Percentiles rank a stretch among this genome's conserved stretches.
Evolutionary conservation across 352 stramenopile genomes (phyloP).

Genomic region (Pythium scleroteichum): DNA sequence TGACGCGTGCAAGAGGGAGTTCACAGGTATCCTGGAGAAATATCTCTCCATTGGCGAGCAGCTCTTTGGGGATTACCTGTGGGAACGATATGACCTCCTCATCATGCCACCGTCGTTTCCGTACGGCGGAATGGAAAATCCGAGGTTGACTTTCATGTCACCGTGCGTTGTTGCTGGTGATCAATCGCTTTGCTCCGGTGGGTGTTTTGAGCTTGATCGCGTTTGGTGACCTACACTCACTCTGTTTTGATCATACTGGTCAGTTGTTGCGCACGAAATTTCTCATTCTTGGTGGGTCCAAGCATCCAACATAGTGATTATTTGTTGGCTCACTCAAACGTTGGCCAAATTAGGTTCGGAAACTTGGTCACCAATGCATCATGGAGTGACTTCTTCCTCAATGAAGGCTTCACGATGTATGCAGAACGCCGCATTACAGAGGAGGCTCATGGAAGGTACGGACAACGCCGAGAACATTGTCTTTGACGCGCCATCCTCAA

Average conservation of each 20-base stretch:
- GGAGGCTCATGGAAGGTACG: slow-evolving; percentile 63
- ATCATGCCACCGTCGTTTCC: slow-evolving; percentile 89
- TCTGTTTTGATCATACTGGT: too few relatives aligned
- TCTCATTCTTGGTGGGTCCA: slow-evolving; percentile 69
- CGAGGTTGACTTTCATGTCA: slow-evolving; percentile 86
- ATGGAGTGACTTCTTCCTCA: slow-evolving; percentile 89
- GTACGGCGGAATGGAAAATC: slow-evolving; percentile 99
- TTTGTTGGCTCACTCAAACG: neutral
- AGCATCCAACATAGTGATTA: neutral
- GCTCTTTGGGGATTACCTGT: slow-evolving; percentile 83
- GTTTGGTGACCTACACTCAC: neutral
- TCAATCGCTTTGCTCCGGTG: slow-evolving; percentile 73
- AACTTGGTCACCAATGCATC: slow-evolving; percentile 84
- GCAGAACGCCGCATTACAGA: slow-evolving; percentile 72
- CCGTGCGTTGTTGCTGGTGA: slow-evolving; percentile 77
- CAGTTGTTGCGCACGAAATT: slow-evolving; percentile 81
- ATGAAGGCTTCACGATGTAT: slow-evolving; percentile 90
- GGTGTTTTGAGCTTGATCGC: neutral
- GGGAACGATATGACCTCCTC: slow-evolving; percentile 84
- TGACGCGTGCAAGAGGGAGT: slow-evolving; percentile 69
- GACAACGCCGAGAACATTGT: too few relatives aligned
- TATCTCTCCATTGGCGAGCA: slow-evolving; percentile 71
- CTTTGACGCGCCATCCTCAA: neutral
- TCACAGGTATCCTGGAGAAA: slow-evolving; percentile 71
- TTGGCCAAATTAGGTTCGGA: slow-evolving; percentile 48